A percentile compares a stretch with the other conserved stretches of the same genome.
Conservation (phyloP, 2,329 filamentous ascomycete species). For the Mycosphaerella arachidis region DNA sequence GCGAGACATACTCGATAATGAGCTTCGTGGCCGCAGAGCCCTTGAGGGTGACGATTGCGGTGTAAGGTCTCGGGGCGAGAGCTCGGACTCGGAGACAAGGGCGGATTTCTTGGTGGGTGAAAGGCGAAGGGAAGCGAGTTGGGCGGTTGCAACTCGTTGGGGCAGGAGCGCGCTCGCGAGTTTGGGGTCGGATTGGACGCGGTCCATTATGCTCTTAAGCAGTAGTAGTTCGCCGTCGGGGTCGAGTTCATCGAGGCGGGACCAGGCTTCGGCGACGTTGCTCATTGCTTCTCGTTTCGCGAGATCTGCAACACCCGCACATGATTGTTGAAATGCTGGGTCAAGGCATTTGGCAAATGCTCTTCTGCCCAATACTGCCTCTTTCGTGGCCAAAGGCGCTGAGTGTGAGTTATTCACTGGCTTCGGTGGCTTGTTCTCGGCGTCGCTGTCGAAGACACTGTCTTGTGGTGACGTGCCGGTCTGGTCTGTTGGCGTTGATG, state of each 20-base stretch:
- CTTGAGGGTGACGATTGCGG: conserved; percentile 28
- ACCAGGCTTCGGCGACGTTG: conserved; percentile 79
- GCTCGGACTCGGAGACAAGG: conserved; percentile 17
- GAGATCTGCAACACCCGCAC: conserved; percentile 64
- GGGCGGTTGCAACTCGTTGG: conserved; percentile 32
- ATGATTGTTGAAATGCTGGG: conserved; percentile 74
- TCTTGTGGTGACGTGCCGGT: conserved; percentile 24
- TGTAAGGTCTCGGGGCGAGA: conserved; percentile 20
- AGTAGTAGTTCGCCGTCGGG: conserved; percentile 87
- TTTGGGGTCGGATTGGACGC: conserved; percentile 65
- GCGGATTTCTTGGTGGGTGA: conserved; percentile 25
- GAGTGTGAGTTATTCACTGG: conserved; percentile 19
- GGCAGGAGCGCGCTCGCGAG: conserved; percentile 48
- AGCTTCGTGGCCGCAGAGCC: conserved; percentile 7
- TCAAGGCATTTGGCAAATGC: conserved; percentile 79
- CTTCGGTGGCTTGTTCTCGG: conserved; percentile 62
- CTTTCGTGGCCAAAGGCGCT: conserved; percentile 54
- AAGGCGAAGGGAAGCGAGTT: conserved; percentile 31
- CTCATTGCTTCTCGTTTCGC: conserved; percentile 80
- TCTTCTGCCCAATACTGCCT: conserved; percentile 74
- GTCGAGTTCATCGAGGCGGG: conserved; percentile 76
- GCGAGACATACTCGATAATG: conserved; percentile 5
- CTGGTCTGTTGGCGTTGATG: conserved; percentile 21
- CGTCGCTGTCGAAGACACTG: conserved; percentile 39
- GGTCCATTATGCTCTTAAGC: conserved; percentile 70